A percentile compares a stretch with the other conserved stretches of the same genome.
Conservation (phyloP, 2,329 filamentous ascomycete species). For the Mycosphaerelloides madeirae region DNA sequence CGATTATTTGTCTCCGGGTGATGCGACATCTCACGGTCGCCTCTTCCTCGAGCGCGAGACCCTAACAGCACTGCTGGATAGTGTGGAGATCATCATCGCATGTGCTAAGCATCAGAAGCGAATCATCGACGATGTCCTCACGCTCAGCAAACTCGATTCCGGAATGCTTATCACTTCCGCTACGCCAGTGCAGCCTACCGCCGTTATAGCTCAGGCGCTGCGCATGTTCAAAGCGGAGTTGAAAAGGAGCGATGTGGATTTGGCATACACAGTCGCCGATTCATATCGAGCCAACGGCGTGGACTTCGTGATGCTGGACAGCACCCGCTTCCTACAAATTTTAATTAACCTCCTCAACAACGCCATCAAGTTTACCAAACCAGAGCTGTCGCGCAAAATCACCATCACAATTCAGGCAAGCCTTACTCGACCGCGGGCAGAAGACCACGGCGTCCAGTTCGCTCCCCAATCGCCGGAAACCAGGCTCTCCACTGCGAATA, state of each 20-base stretch:
- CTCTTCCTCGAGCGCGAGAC: not conserved
- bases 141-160: conserved; percentile 36
- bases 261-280: not conserved
- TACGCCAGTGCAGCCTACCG: conserved; percentile 31
- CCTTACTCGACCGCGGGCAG: not conserved
- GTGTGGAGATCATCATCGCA: conserved; percentile 28
- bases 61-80: conserved; percentile 17
- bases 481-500: conserved; percentile 34
- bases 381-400: conserved; percentile 8
- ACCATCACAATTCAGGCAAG: conserved; percentile 11
- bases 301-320: conserved; percentile 20
- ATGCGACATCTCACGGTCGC: not conserved
- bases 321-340: conserved; percentile 21
- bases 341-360: conserved; percentile 26
- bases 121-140: conserved; percentile 47
- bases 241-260: conserved; percentile 23
- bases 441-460: not conserved
- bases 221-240: conserved; percentile 39
- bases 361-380: conserved; percentile 24
- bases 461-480: conserved; percentile 47
- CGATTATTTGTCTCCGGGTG: too few species aligned
- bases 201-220: conserved; percentile 32
- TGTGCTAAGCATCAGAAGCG: conserved; percentile 33
- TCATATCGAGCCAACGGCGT: conserved; percentile 3
- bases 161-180: conserved; percentile 35